Evolutionary conservation across 169 alveolate genomes (phyloP).

Genomic region (Besnoitia besnoiti): DNA sequence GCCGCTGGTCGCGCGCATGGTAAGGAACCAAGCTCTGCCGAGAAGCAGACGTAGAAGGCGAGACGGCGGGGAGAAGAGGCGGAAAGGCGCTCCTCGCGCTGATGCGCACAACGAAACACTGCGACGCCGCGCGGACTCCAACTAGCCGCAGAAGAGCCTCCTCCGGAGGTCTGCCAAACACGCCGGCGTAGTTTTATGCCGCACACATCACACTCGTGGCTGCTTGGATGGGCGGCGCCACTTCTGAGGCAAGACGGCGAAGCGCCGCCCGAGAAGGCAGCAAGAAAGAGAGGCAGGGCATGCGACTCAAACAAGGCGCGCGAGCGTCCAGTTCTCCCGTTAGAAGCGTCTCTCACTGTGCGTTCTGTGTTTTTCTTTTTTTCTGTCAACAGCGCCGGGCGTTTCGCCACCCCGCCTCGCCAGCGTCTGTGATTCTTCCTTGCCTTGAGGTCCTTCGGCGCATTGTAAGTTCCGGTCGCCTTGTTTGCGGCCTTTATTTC

Average conservation of each 20-base stretch:
- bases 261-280: neutral
- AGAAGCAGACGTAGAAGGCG: neutral
- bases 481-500: neutral
- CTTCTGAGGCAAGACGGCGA: neutral
- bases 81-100: neutral
- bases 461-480: slow-evolving; percentile 5
- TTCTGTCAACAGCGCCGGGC: slow-evolving; percentile 50
- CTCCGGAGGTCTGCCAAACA: too few relatives aligned
- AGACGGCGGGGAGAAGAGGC: neutral
- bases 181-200: too few relatives aligned
- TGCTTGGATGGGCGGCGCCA: too few relatives aligned
- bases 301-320: too few relatives aligned
- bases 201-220: too few relatives aligned
- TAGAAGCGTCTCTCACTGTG: neutral
- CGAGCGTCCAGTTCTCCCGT: neutral
- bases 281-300: neutral
- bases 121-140: too few relatives aligned
- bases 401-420: slow-evolving; percentile 54
- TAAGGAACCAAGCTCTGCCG: neutral
- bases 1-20: neutral
- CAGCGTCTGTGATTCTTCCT: slow-evolving; percentile 52
- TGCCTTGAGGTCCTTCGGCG: slow-evolving; percentile 42
- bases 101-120: neutral
- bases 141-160: too few relatives aligned
- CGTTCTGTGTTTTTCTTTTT: neutral